These are phyloP conservation scores for Cordia subcordata DNA, from an alignment of 257 asterid genomes.

Conservation along the genomic window DNA sequence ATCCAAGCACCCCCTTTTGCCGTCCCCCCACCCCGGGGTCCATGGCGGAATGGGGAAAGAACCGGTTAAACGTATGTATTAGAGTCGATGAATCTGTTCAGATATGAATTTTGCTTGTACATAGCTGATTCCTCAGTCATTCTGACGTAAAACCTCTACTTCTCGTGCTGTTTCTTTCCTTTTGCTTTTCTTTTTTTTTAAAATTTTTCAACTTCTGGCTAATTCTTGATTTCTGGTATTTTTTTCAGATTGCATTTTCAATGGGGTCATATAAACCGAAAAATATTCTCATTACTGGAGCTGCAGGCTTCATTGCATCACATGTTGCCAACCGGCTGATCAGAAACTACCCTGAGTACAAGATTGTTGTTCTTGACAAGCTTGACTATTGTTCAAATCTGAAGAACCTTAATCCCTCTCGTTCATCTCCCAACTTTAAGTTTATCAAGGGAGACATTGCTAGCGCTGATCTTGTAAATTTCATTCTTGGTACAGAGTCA, in stretches of 20 bases:
- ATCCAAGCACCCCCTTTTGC: too few species aligned
- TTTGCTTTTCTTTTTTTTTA: too few species aligned
- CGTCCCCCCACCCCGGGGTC: too few species aligned
- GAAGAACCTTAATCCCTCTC: conserved; percentile 48
- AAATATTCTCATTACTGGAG: conserved; percentile 70
- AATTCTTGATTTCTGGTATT: not conserved
- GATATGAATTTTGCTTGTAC: too few species aligned
- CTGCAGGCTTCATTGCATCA: conserved; percentile 71
- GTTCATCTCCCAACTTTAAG: conserved; percentile 56
- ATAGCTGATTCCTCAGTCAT: too few species aligned
- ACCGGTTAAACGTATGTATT: too few species aligned
- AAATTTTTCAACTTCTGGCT: too few species aligned
- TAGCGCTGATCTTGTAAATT: conserved; percentile 65
- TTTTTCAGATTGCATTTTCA: conserved; percentile 1
- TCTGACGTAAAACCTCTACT: too few species aligned
- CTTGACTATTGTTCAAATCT: conserved; percentile 68
- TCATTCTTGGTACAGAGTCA: conserved; percentile 55
- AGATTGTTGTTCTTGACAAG: conserved; percentile 63
- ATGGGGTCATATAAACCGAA: conserved; percentile 46
- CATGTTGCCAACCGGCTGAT: conserved; percentile 70
- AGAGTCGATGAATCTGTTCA: too few species aligned
- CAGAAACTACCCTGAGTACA: conserved; percentile 55
- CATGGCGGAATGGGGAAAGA: too few species aligned
- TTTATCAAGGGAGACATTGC: conserved; percentile 62
- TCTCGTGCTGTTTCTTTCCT: too few species aligned